Percentiles rank a stretch among this genome's conserved stretches.
Evolutionary conservation across 495 filamentous ascomycete genomes (phyloP).

Genomic region (Penicillium roqueforti): DNA sequence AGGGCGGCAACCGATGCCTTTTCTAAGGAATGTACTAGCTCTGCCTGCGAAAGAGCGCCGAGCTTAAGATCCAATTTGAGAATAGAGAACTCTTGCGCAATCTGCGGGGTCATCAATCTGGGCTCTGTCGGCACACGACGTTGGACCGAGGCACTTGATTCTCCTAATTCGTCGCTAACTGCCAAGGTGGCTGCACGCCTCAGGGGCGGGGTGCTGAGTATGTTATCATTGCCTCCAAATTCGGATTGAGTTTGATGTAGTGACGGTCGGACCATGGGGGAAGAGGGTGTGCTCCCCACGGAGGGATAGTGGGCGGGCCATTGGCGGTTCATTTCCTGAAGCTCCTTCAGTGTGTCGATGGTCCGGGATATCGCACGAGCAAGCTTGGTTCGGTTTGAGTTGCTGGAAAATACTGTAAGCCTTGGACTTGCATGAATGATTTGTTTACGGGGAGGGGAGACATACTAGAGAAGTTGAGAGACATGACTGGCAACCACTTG

Average conservation of each 20-base stretch:
- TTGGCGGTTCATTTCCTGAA: constrained; percentile 82
- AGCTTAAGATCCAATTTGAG: constrained; percentile 92
- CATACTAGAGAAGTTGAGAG: constrained; percentile 65
- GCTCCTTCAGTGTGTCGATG: constrained; percentile 70
- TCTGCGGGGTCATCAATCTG: constrained; percentile 83
- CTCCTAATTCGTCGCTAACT: constrained; percentile 53
- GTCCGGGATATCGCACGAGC: constrained; percentile 79
- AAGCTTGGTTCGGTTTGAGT: constrained; percentile 82
- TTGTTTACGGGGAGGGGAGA: constrained; percentile 1
- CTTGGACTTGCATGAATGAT: background rate
- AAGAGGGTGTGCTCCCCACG: constrained; percentile 57
- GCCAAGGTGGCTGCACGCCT: constrained; percentile 69
- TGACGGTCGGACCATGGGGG: constrained; percentile 38
- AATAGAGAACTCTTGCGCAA: constrained; percentile 92
- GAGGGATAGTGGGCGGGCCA: constrained; percentile 97
- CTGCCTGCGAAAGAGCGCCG: constrained; percentile 75
- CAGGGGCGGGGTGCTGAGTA: constrained; percentile 39
- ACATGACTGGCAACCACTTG: constrained; percentile 64
- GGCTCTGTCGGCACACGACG: constrained; percentile 56
- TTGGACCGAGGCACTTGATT: constrained; percentile 68
- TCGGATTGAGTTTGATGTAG: constrained; percentile 53
- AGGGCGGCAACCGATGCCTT: constrained; percentile 85
- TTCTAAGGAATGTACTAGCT: constrained; percentile 94
- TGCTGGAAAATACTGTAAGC: constrained; percentile 51
- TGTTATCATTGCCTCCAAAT: constrained; percentile 27